These are phyloP conservation scores for Inonotus hispidus DNA, from an alignment of 1,284 basidiomycete species.

Conservation along the genomic window DNA sequence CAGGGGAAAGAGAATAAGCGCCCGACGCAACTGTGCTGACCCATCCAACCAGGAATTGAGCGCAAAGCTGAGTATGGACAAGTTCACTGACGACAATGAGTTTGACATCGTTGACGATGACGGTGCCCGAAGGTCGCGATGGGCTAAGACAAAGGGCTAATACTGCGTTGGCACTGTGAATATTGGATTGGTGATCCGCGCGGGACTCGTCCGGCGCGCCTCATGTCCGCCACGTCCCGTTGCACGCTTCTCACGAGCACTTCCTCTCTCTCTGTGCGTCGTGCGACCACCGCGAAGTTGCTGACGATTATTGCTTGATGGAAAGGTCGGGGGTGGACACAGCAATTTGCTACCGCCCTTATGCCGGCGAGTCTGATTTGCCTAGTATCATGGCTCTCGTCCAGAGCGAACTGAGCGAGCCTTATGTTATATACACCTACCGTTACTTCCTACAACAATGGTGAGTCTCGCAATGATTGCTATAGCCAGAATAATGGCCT, in stretches of 20 bases:
- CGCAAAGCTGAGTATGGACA: slow-evolving; percentile 19
- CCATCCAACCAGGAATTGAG: slow-evolving; percentile 25
- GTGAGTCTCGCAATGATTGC: slow-evolving; percentile 28
- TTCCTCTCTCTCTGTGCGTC: not conserved
- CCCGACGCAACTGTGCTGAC: slow-evolving; percentile 22
- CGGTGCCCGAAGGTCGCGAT: not conserved
- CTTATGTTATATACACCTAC: slow-evolving; percentile 49
- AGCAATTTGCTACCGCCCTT: slow-evolving; percentile 28
- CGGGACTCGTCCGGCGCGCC: not conserved
- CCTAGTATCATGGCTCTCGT: slow-evolving; percentile 37
- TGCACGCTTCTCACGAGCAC: not conserved
- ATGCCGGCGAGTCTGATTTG: slow-evolving; percentile 35
- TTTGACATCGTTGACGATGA: slow-evolving; percentile 5
- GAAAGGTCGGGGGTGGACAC: not conserved
- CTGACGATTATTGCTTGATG: not conserved
- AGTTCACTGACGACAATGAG: slow-evolving; percentile 11
- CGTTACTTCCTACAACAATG: slow-evolving; percentile 53
- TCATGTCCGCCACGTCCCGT: not conserved
- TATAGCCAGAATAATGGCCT: not conserved
- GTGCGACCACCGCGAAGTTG: not conserved
- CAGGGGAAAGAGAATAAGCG: slow-evolving; percentile 19
- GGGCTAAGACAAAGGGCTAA: too few relatives aligned
- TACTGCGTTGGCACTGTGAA: too few relatives aligned
- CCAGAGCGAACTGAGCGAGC: slow-evolving; percentile 48
- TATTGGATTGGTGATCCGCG: not conserved